These are phyloP conservation scores for Ramaria sp. DNA, from an alignment of 768 basidiomycete species.

Conservation along the genomic window DNA sequence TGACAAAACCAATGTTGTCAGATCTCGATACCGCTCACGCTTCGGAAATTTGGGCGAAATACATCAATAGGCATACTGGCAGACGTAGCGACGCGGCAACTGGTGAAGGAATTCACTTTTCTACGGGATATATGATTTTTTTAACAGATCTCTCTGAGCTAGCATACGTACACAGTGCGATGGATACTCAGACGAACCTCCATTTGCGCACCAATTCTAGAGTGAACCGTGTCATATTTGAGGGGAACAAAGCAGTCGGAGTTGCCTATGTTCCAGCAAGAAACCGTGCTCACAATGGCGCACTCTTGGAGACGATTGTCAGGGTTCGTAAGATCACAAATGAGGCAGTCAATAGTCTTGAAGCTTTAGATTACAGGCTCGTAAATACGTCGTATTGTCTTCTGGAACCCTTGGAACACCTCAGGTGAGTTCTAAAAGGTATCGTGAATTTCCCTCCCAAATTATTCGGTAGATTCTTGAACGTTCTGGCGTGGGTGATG, in stretches of 20 bases:
- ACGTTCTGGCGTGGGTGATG: constrained; percentile 56
- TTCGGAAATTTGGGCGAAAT: constrained; percentile 68
- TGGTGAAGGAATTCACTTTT: constrained; percentile 23
- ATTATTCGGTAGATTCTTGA: constrained; percentile 40
- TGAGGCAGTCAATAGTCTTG: neutral
- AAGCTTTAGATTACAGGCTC: constrained; percentile 32
- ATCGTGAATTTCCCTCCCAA: neutral
- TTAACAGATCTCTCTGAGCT: neutral
- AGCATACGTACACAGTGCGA: constrained; percentile 63
- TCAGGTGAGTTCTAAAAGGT: constrained; percentile 21
- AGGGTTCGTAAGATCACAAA: neutral
- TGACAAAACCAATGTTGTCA: constrained; percentile 15
- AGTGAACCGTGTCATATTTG: constrained; percentile 62
- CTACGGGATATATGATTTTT: neutral
- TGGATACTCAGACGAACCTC: constrained; percentile 57
- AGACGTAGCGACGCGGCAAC: constrained; percentile 63
- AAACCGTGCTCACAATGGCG: constrained; percentile 41
- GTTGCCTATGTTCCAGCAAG: constrained; percentile 57
- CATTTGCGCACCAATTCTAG: constrained; percentile 56
- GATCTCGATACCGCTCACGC: constrained; percentile 50
- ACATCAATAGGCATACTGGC: constrained; percentile 65
- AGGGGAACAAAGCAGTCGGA: constrained; percentile 60
- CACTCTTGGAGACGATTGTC: constrained; percentile 48
- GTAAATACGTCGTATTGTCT: constrained; percentile 56
- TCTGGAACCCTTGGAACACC: constrained; percentile 61